phyloP scores from a whole-genome alignment of 768 basidiomycete species.

The Sistotremastrum suecicum region DNA sequence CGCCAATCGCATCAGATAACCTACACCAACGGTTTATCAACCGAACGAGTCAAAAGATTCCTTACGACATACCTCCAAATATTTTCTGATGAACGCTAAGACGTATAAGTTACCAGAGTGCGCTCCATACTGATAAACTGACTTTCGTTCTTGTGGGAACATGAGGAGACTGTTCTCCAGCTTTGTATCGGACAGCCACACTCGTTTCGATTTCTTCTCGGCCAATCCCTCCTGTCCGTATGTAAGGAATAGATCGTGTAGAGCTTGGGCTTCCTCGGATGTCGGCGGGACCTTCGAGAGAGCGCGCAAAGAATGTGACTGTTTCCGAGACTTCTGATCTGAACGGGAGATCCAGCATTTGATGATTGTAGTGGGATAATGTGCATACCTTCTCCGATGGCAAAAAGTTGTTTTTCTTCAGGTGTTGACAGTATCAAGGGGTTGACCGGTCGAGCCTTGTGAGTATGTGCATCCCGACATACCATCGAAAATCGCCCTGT shows the following conservation, averaged over 20 bases:
- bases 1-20: conserved; percentile 49
- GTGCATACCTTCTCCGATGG: conserved; percentile 55
- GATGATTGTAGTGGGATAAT: background rate
- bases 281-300: conserved; percentile 63
- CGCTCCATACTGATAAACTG: conserved; percentile 12
- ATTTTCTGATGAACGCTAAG: conserved; percentile 66
- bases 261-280: conserved; percentile 46
- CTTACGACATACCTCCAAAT: conserved; percentile 44
- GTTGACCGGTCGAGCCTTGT: conserved; percentile 49
- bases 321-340: conserved; percentile 47
- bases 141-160: conserved; percentile 83
- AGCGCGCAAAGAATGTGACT: conserved; percentile 38
- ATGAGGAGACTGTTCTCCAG: conserved; percentile 60
- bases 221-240: conserved; percentile 31
- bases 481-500: conserved; percentile 90
- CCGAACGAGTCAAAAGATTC: background rate
- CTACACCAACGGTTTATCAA: conserved; percentile 9
- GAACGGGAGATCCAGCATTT: background rate
- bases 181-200: conserved; percentile 64
- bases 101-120: background rate
- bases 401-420: conserved; percentile 48
- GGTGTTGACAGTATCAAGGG: conserved; percentile 41
- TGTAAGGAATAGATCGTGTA: conserved; percentile 58
- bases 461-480: conserved; percentile 55
- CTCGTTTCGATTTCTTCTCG: conserved; percentile 28